Conservation (phyloP, 345 rosid genomes). For the Streptanthus diversifolius region DNA sequence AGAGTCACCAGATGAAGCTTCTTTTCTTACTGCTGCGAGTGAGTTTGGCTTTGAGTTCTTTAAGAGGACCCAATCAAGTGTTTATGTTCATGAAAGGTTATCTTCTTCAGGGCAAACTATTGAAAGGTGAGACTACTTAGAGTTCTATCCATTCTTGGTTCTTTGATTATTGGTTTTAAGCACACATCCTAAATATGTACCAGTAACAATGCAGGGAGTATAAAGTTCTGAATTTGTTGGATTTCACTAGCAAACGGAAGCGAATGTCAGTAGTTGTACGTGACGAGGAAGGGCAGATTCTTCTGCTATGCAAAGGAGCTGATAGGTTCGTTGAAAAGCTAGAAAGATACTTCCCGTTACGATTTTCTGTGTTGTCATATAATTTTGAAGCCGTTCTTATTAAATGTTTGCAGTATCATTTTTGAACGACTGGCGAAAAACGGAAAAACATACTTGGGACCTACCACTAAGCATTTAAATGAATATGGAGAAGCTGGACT, state of each 20-base stretch:
- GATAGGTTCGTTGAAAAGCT: slow-evolving; percentile 60
- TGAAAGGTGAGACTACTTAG: slow-evolving; percentile 55
- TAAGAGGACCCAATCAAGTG: slow-evolving; percentile 87
- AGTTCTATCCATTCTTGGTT: background rate
- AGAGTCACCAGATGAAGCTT: slow-evolving; percentile 94
- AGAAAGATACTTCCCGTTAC: background rate
- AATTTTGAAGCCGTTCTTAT: slow-evolving; percentile 3
- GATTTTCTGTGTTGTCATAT: background rate
- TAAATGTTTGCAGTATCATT: slow-evolving; percentile 58
- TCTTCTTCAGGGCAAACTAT: slow-evolving; percentile 47
- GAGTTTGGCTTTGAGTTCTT: slow-evolving; percentile 89
- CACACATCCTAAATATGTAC: slow-evolving; percentile 17
- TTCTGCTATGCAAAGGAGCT: slow-evolving; percentile 93
- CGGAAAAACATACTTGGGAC: slow-evolving; percentile 59
- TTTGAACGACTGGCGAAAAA: slow-evolving; percentile 81
- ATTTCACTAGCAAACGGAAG: slow-evolving; percentile 95
- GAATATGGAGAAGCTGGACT: slow-evolving; percentile 96
- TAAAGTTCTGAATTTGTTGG: slow-evolving; percentile 83
- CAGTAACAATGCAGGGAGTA: slow-evolving; percentile 67
- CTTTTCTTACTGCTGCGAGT: slow-evolving; percentile 89
- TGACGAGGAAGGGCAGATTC: slow-evolving; percentile 69
- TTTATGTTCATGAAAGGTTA: slow-evolving; percentile 56
- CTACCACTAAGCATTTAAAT: slow-evolving; percentile 73
- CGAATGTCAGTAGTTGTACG: slow-evolving; percentile 87
- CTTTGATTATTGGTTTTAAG: slow-evolving; percentile 11